Conservation (phyloP, 2,329 filamentous ascomycete species). For the Beauveria pseudobassiana region DNA sequence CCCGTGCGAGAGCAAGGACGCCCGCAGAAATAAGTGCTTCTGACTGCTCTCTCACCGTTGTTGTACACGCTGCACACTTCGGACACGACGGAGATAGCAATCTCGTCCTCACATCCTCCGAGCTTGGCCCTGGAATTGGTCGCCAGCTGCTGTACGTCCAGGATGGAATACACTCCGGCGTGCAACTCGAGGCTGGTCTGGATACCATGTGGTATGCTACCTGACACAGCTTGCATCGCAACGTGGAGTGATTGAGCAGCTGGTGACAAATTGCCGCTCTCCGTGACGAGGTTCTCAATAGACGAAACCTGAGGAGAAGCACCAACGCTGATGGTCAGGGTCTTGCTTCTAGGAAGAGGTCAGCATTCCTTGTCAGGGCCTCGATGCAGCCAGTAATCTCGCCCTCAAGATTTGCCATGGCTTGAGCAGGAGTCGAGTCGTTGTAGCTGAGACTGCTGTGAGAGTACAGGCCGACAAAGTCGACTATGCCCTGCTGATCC, state of each 20-base stretch:
- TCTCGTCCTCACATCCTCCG: conserved; percentile 30
- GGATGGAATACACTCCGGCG: conserved; percentile 56
- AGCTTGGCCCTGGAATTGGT: conserved; percentile 35
- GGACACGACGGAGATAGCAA: conserved; percentile 49
- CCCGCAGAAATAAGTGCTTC: conserved; percentile 54
- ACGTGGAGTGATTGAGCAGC: conserved; percentile 9
- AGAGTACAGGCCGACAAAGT: conserved; percentile 23
- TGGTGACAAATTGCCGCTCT: neutral
- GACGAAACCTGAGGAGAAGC: conserved; percentile 26
- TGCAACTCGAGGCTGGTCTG: conserved; percentile 45
- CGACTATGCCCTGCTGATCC: conserved; percentile 11
- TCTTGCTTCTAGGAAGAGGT: conserved; percentile 9
- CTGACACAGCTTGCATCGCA: neutral
- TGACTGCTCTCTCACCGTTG: conserved; percentile 21
- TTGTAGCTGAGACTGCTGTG: conserved; percentile 28
- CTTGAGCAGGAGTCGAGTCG: conserved; percentile 18
- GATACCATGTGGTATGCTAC: conserved; percentile 1
- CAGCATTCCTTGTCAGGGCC: conserved; percentile 13
- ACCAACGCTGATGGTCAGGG: conserved; percentile 23
- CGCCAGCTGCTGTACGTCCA: conserved; percentile 59
- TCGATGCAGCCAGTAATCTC: conserved; percentile 25
- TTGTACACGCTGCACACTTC: conserved; percentile 56
- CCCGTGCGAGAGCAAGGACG: conserved; percentile 50
- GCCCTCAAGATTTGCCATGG: conserved; percentile 22
- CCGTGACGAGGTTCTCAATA: conserved; percentile 18